Evolutionary conservation across 2,329 filamentous ascomycete genomes (phyloP).

Genomic region (Colletotrichum sp.): DNA sequence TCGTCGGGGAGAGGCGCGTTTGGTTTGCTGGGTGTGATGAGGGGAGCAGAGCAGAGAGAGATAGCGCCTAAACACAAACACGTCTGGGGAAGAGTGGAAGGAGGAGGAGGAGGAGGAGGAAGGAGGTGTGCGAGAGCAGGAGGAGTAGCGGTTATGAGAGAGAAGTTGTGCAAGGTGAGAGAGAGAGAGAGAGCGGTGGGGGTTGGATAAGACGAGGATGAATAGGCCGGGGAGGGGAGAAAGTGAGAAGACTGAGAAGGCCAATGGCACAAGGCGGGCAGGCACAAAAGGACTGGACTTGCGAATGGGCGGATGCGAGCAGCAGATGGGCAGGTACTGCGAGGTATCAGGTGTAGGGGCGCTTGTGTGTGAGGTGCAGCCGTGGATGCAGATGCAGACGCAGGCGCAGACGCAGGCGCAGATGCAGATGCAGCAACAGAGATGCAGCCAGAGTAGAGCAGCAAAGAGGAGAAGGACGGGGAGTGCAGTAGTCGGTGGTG

Average conservation of each 20-base stretch:
- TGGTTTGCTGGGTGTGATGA: not conserved
- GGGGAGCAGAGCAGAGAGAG: not conserved
- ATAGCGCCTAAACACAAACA: not conserved
- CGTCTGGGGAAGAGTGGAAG: not conserved
- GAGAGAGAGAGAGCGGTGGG: not conserved
- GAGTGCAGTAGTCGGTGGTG: not conserved
- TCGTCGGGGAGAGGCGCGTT: not conserved
- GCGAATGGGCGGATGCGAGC: not conserved
- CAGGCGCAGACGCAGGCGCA: not conserved
- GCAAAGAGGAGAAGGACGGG: not conserved
- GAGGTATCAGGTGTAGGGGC: not conserved
- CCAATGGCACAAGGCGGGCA: not conserved
- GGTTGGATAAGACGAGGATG: not conserved
- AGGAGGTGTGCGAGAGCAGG: not conserved
- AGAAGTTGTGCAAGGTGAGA: not conserved
- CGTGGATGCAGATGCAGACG: not conserved
- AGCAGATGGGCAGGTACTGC: not conserved
- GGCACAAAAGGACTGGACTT: not conserved
- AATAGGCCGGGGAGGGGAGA: not conserved
- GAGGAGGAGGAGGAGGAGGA: not conserved
- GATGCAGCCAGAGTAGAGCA: constrained; percentile 6
- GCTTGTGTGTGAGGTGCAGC: not conserved
- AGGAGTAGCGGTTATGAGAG: not conserved
- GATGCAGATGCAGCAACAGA: constrained; percentile 1
- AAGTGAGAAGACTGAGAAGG: not conserved